phyloP scores from a whole-genome alignment of 169 alveolate genomes.

The Eimeria acervulina region DNA sequence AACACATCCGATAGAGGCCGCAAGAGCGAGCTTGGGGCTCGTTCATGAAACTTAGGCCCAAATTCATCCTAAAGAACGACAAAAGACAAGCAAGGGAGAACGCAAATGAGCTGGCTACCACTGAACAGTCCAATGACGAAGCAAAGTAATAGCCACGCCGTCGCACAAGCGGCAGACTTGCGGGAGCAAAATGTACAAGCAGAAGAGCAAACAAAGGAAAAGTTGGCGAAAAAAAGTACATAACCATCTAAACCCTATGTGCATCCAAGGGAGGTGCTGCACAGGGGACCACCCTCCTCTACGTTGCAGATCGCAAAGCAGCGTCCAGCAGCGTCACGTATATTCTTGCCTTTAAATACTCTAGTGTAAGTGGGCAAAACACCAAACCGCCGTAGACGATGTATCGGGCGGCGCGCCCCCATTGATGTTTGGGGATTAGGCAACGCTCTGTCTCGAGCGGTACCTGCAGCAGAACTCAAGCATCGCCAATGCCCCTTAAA shows the following conservation, averaged over 20 bases:
- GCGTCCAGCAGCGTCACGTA: neutral
- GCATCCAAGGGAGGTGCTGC: neutral
- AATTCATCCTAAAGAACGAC: constrained; percentile 75
- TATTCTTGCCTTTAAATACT: constrained; percentile 52
- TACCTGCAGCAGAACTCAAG: constrained; percentile 57
- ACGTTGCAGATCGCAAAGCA: neutral
- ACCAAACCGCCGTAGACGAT: constrained; percentile 91
- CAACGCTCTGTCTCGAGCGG: constrained; percentile 86
- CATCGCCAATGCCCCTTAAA: neutral
- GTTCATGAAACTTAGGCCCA: constrained; percentile 76
- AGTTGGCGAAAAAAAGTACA: neutral
- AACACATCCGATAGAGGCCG: constrained; percentile 82
- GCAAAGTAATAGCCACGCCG: neutral
- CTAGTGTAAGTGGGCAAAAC: constrained; percentile 88
- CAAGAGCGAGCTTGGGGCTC: constrained; percentile 82
- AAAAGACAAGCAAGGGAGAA: neutral
- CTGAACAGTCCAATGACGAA: neutral
- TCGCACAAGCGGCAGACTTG: neutral
- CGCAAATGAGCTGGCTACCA: neutral
- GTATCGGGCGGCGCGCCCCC: constrained; percentile 91
- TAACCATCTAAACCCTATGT: neutral
- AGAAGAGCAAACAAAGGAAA: neutral
- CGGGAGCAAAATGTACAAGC: neutral
- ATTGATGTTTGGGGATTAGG: constrained; percentile 91
- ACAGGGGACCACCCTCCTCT: neutral